Conservation (phyloP, 176 grass and related monocot genomes). For the Phyllostachys edulis region DNA sequence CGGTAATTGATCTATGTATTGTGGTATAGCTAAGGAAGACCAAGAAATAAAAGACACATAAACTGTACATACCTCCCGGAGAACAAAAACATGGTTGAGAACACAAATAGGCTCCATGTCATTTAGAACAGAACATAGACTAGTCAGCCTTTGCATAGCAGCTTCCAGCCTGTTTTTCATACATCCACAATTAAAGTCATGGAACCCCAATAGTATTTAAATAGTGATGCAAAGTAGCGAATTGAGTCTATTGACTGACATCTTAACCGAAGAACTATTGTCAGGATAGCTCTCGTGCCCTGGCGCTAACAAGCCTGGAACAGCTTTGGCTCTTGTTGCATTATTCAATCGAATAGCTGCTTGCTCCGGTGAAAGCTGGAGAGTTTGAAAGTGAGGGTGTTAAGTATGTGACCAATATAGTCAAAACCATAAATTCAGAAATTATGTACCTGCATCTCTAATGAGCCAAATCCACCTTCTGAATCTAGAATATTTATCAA, state of each 20-base stretch:
- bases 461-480: constrained; percentile 95
- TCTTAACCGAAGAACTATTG: constrained; percentile 92
- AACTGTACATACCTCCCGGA: constrained; percentile 69
- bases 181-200: constrained; percentile 30
- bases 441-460: constrained; percentile 91
- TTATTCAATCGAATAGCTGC: constrained; percentile 82
- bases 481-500: constrained; percentile 98
- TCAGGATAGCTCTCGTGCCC: constrained; percentile 96
- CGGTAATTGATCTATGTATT: neutral
- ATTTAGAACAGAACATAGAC: constrained; percentile 98
- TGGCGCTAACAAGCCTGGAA: constrained; percentile 72
- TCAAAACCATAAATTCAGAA: constrained; percentile 18
- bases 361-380: constrained; percentile 97
- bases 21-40: neutral
- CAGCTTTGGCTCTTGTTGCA: constrained; percentile 65
- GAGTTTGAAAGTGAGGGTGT: constrained; percentile 18
- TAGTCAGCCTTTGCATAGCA: constrained; percentile 93
- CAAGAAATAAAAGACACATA: constrained; percentile 11
- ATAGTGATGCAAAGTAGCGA: constrained; percentile 17
- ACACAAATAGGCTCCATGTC: constrained; percentile 99
- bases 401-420: neutral
- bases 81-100: constrained; percentile 98
- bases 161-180: constrained; percentile 91
- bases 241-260: constrained; percentile 46
- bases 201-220: constrained; percentile 19